Base-by-base conservation (phyloP, 805 yeast genomes). In the Metschnikowia vanudenii region DNA sequence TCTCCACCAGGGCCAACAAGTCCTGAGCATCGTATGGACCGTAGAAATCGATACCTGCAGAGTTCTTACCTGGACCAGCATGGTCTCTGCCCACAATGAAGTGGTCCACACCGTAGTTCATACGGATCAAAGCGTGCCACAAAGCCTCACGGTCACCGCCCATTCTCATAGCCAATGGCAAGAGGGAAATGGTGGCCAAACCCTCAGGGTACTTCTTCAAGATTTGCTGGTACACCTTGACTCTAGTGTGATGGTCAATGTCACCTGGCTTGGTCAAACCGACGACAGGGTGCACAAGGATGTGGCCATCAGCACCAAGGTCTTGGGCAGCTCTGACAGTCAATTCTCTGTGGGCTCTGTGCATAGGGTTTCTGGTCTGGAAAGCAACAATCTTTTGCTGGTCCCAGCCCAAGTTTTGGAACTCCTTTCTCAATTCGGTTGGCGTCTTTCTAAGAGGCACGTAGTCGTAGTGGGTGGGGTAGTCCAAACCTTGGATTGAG, bases 301-400 rank as follows among this genome's bases (percentile, higher is more conserved):
- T 85, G 49, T 67, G 74, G 22, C 74, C 75, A 54, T 87, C 85
- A 39, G 92, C 90, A 55, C 89, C 85, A 56, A 89, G 82, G 56
- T 88, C 94, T 61, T 90, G 81, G n/a, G 98, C 97, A 31, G 97
- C 98, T 60, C 97, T 81, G 39, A 91, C 96, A 13, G 98, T 91
- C 61, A 91, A 76, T 69, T 91, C 98, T 67, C 97, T 81, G 69
- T 91, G 98, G 29, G 98, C 98, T 67, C 98, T 83, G 70, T 91
- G 98, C 97, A 91, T 92, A 57, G 98, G 98, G 74, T 91, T 91
- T 75, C 98, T 82, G 36, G 98, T 91, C 74, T 91, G 98, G 84
- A 91, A 91, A 29, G 98, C 98, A 39, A 91, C 98, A 45, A 91
- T 87, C 43, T 67, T 62, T 47, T 71, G 67, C 60, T 82, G 77